Evolutionary conservation across 2,329 filamentous ascomycete genomes (phyloP).

Genomic region (Fusarium burgessii): DNA sequence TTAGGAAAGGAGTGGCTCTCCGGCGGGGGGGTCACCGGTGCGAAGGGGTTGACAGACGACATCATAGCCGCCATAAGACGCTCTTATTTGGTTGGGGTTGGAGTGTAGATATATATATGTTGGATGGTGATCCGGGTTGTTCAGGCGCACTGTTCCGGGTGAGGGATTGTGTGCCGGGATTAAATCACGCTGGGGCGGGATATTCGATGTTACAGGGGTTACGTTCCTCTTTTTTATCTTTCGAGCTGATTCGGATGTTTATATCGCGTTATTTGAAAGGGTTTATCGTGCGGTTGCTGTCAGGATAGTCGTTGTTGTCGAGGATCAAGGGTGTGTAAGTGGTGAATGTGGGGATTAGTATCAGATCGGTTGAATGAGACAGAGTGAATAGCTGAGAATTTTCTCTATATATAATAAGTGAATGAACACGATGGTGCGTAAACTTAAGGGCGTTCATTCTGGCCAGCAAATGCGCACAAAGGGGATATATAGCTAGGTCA

Average conservation of each 20-base stretch:
- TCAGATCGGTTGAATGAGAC: constrained; percentile 27
- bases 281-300: constrained; percentile 19
- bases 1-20: constrained; percentile 49
- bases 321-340: constrained; percentile 34
- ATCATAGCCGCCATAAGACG: constrained; percentile 49
- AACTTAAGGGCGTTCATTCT: constrained; percentile 22
- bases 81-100: constrained; percentile 28
- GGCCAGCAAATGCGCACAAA: constrained; percentile 41
- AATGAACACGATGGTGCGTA: constrained; percentile 29
- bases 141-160: constrained; percentile 25
- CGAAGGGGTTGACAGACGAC: constrained; percentile 49
- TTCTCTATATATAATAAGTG: constrained; percentile 36
- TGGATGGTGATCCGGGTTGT: constrained; percentile 10
- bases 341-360: constrained; percentile 23
- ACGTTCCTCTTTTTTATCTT: constrained; percentile 34
- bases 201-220: constrained; percentile 25
- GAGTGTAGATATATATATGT: constrained; percentile 33
- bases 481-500: constrained; percentile 49
- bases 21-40: constrained; percentile 48
- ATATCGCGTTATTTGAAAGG: constrained; percentile 25
- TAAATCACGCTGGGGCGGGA: constrained; percentile 15
- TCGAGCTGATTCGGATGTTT: constrained; percentile 13
- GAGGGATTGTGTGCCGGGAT: constrained; percentile 29
- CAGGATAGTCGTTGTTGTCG: constrained; percentile 15
- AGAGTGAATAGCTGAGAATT: constrained; percentile 19